Conservation (phyloP, 2,329 filamentous ascomycete genomes). For the Thielaviopsis ethacetica region DNA sequence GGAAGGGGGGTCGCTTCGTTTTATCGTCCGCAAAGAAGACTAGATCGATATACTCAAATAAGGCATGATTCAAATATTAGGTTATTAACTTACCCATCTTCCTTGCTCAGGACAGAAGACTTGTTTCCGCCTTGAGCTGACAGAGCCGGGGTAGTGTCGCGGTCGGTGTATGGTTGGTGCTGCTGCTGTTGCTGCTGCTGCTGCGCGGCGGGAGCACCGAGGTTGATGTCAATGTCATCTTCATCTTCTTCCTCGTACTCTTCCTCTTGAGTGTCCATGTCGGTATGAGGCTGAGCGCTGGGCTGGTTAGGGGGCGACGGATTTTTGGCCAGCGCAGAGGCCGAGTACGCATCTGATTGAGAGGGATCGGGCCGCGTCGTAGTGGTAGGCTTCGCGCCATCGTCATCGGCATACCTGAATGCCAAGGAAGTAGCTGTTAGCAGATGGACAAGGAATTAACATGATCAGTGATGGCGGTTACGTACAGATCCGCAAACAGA, state of each 20-base stretch:
- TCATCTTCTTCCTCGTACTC: slow-evolving; percentile 31
- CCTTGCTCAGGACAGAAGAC: slow-evolving; percentile 37
- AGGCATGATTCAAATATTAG: neutral
- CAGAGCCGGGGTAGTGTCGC: slow-evolving; percentile 16
- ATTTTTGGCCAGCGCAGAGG: neutral
- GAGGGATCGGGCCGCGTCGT: slow-evolving; percentile 17
- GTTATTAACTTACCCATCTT: slow-evolving; percentile 26
- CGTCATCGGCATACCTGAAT: slow-evolving; percentile 13
- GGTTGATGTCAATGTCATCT: slow-evolving; percentile 43
- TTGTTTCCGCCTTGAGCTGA: slow-evolving; percentile 25
- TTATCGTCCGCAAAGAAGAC: neutral
- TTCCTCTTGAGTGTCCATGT: slow-evolving; percentile 24
- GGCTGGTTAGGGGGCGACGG: neutral
- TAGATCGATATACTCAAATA: neutral
- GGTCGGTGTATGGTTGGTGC: slow-evolving; percentile 16
- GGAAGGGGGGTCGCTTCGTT: neutral
- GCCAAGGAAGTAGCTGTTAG: neutral
- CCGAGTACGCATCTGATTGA: slow-evolving; percentile 9
- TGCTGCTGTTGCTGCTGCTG: slow-evolving; percentile 19
- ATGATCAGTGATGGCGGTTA: neutral
- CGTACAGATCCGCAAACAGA: slow-evolving; percentile 89
- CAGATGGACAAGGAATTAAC: neutral
- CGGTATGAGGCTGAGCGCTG: slow-evolving; percentile 3
- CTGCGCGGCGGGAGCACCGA: slow-evolving; percentile 23
- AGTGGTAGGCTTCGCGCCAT: slow-evolving; percentile 15